Evolutionary conservation across 2,329 filamentous ascomycete genomes (phyloP), one percentile per base, ranked within the genome.

Genomic region (Penicillium sp.): DNA sequence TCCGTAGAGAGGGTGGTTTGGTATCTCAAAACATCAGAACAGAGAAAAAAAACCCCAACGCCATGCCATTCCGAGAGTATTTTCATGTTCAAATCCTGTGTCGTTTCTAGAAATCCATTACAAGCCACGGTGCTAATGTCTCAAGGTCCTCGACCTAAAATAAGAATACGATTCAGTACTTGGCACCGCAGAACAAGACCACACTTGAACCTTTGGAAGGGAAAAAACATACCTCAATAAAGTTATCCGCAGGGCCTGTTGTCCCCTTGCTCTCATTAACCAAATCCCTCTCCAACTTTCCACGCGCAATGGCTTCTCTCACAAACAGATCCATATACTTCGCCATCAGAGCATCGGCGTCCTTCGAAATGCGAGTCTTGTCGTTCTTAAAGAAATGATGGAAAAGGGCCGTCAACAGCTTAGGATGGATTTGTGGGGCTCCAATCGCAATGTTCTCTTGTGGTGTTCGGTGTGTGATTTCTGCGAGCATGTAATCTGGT

Each of bases 241-340:
- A 92, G 4, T 84, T 87, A 57, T 85, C 72, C 10, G 57, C 67
- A 49, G 67, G 81, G 31, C 80, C 60, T 50, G 66, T 69, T 21
- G 68, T 68, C 37, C 60, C 67, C 52, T 65, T 64, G 39, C 68
- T 46, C 62, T 68, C 60, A 67, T 68, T 72, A 33, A 73, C 73
- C 74, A 80, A 76, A 42, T 73, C 79, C 70, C 88, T 87, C 79
- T 91, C 89, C 57, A 87, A 86, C 10, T 87, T 85, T 39, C 90
- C 87, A 69, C 93, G 78, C 16, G 91, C 91, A 71, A 98, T 87
- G 1, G 91, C 91, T 78, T 98, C 93, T 60, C 90, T 83, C 52
- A 96, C 89, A 76, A 97, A 98, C 0, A 93, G 85, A 74, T 97
- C 91, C 74, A 97, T 83, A 72, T 98, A 98, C 76, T 89, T 91